Base-by-base conservation (phyloP, 108 stramenopile genomes). In the Fragilaria radians region DNA sequence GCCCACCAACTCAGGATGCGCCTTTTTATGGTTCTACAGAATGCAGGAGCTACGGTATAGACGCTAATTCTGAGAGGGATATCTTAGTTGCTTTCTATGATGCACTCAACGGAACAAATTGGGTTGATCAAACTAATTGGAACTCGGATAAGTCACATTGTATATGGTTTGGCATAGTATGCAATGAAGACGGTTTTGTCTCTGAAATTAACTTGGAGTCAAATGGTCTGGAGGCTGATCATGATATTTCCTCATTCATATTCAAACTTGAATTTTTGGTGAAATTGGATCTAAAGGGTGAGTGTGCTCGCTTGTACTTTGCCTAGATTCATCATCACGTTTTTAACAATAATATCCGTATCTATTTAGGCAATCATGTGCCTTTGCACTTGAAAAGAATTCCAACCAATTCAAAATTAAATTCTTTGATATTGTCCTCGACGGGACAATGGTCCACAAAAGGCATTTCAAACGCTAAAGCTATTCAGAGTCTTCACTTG, bases 391-490 rank as follows among this genome's bases (percentile, higher is more conserved):
- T 59, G 18, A 27, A 46, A 19, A 19, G 19, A 21, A 34, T 53
- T 24, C 11, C 28, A 17, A 18, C 19, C 46, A 29, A 27, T 23
- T 54, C 52, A 18, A 67, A 63, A 5, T 47, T 85, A 28, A 32
- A 68, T 19, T 30, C 63, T 9, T 48, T 85, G 19, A 72, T 62
- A 30, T 22, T 85, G 19, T 86, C 85, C 48, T 62, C 80, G 22
- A 92, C 86, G 26, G 79, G 80, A 21, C 57, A 86, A n/a, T 47
- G 57, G 21, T 82, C 85, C 28, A 54, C 86, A n/a, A 57, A 72
- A 19, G 90, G 87, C 53, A 68, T 92, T 22, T 83, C 71, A 3
- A 49, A 69, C 29, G 84, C 77, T 3, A 32, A 70, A n/a, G 55
- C 72, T 4, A 30, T 57, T 34, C 14, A 17, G 23, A 57, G 61